Percentiles rank a stretch among this genome's conserved stretches.
These are phyloP conservation scores for Paramyrothecium sp. DNA, from an alignment of 2,329 filamentous ascomycete species.

Conservation along the genomic window DNA sequence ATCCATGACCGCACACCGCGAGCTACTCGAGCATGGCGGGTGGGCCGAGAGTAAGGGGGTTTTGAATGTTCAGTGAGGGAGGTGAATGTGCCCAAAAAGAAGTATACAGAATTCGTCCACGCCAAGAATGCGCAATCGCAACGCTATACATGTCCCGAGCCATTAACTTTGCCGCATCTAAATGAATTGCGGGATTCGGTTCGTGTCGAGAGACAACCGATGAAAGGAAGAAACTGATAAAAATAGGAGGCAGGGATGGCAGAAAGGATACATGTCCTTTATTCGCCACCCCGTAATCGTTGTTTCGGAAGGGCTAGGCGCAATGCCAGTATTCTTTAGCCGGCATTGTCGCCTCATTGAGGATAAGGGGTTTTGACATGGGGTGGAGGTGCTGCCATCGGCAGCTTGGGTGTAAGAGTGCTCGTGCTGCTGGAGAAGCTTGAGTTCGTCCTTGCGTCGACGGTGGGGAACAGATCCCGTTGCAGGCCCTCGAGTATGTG, in stretches of 20 bases:
- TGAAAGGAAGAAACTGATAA: too few relatives aligned
- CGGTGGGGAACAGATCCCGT: slow-evolving; percentile 38
- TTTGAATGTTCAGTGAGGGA: neutral
- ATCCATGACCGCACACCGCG: neutral
- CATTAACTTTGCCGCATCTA: neutral
- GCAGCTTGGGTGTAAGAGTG: neutral
- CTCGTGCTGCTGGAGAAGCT: slow-evolving; percentile 43
- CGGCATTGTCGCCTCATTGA: slow-evolving; percentile 14
- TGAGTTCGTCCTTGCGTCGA: slow-evolving; percentile 28
- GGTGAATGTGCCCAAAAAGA: neutral
- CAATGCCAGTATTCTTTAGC: neutral
- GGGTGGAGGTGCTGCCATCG: slow-evolving; percentile 14
- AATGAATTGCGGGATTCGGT: neutral
- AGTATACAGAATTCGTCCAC: neutral
- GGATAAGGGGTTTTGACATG: slow-evolving; percentile 10
- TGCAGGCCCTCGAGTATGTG: slow-evolving; percentile 65
- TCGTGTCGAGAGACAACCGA: too few relatives aligned
- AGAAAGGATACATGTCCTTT: too few relatives aligned
- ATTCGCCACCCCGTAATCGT: too few relatives aligned
- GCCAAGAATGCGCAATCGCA: neutral
- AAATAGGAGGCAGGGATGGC: too few relatives aligned
- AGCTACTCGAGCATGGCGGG: too few relatives aligned
- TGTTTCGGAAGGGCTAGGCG: too few relatives aligned
- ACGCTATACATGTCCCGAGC: neutral
- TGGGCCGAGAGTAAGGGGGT: neutral